Evolutionary conservation across 1,284 basidiomycete species (phyloP), one percentile per base, ranked within the genome.

Genomic region (Schizophyllum commune): DNA sequence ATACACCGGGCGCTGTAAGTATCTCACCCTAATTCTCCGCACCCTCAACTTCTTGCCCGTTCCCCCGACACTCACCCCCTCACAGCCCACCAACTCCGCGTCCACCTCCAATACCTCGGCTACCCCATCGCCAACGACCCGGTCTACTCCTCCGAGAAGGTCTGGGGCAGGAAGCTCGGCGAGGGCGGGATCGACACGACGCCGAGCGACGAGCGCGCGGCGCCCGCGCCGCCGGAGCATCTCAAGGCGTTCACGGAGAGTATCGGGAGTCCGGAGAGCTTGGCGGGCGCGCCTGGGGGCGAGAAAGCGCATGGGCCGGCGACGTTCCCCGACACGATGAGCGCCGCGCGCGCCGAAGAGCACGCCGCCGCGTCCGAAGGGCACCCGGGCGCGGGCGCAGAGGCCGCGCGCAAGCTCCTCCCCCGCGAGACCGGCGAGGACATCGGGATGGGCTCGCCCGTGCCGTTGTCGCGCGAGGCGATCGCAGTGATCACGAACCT

Each of bases 61-160:
- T n/a, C n/a, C n/a, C n/a, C n/a, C n/a, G n/a, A n/a, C n/a, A n/a
- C n/a, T n/a, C n/a, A n/a, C n/a, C n/a, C n/a, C n/a, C n/a, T n/a
- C 34, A 58, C 47, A 92, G 95, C 95, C 0, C 95, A 98, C 74
- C 95, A 98, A 74, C 90, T 97, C 62, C 85, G 96, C 55, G 96
- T 99, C 1, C 97, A 99, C 71, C 82, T 98, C 1, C 97, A 99
- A 75, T 98, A 83, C 71, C 84, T 99, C 57, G 97, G 97, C 1
- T 79, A 93, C 70, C 91, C 97, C 0, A 96, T 99, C 65, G 91
- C 93, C 22, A 96, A 97, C 69, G 94, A 96, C 69, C 89, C 92
- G 1, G 81, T 96, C 0, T 96, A 96, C 72, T 88, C 88, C 13
- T 87, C 89, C 62, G 72, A 78, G 20, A 81, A 80, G 32, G 93